These are phyloP conservation scores for Auricularia cornea DNA, from an alignment of 768 basidiomycete genomes.

Conservation along the genomic window DNA sequence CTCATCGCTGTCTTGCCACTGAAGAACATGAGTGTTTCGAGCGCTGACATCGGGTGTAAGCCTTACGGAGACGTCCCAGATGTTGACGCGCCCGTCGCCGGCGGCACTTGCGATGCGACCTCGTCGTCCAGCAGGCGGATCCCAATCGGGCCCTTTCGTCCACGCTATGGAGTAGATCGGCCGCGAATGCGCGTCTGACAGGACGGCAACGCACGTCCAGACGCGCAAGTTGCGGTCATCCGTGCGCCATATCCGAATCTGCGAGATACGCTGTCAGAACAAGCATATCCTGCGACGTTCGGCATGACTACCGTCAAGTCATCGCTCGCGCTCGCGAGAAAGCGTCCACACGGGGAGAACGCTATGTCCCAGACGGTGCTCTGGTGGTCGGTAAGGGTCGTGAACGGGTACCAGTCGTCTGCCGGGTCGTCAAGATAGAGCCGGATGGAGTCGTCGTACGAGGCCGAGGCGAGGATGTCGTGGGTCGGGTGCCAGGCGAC, in stretches of 20 bases:
- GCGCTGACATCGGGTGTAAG: constrained; percentile 4
- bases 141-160: constrained; percentile 17
- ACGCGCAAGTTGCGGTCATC: constrained; percentile 79
- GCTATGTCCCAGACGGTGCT: constrained; percentile 91
- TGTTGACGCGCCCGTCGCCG: constrained; percentile 72
- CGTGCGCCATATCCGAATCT: constrained; percentile 77
- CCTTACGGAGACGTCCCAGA: constrained; percentile 72
- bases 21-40: not conserved
- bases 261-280: constrained; percentile 59
- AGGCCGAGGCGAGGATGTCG: constrained; percentile 95
- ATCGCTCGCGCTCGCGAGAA: constrained; percentile 34
- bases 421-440: constrained; percentile 88
- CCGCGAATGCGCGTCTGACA: constrained; percentile 55
- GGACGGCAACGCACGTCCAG: constrained; percentile 53
- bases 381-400: constrained; percentile 69
- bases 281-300: constrained; percentile 38
- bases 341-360: constrained; percentile 45
- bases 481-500: constrained; percentile 93
- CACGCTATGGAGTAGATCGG: constrained; percentile 78
- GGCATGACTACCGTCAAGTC: constrained; percentile 5
- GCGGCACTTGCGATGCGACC: constrained; percentile 85
- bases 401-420: constrained; percentile 89
- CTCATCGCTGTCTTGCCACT: constrained; percentile 2
- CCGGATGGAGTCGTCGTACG: constrained; percentile 94
- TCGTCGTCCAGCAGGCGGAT: constrained; percentile 33